Evolutionary conservation across 2,329 filamentous ascomycete genomes (phyloP), one percentile per base, ranked within the genome.

Genomic region (Hymenoscyphus infarciens): DNA sequence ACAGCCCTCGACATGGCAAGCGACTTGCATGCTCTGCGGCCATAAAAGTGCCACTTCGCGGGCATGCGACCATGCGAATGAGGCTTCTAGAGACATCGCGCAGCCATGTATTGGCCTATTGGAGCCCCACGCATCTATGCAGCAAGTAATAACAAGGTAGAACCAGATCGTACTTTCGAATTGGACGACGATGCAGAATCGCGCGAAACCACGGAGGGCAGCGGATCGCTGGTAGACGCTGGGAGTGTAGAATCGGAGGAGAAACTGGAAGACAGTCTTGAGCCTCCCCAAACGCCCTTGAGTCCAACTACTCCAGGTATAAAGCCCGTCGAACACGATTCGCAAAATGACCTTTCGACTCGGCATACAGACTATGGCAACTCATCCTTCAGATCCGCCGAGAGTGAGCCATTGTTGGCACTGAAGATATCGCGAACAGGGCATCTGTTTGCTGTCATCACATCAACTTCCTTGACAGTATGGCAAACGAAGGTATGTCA

Each of bases 401-500:
- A 73, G 55, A 84, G 80, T 72, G 89, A 89, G 73, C 84, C 83
- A 25, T 86, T 97, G 61, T 78, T 91, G 65, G 90, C 90, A 6
- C 80, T 97, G 60, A 86, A 87, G 67, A 84, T 92, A 49, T 90
- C 93, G 1, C 86, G 93, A 54, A 88, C 84, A 61, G 93, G 93
- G 49, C 89, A 93, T 71, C 79, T 90, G 65, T 97, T 99, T 77
- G 91, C 91, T 59, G 92, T 92, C 56, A 91, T 97, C 73, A 97
- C 94, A 0, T 80, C 84, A 5, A 90, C 90, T 1, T 90, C 90
- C 13, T 86, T 99, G 75, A 92, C 90, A n/a, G 83, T 99, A 68
- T 99, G 95, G 95, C 95, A 99, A 78, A 94, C 91, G 61, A 94
- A 94, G 83, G 92, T 92, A 82, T 64, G 81, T 71, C 57, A 59